A percentile compares a stretch with the other conserved stretches of the same genome.
Conservation (phyloP, 192 early-diverging fungal genomes). For the Lobosporangium transversale region DNA sequence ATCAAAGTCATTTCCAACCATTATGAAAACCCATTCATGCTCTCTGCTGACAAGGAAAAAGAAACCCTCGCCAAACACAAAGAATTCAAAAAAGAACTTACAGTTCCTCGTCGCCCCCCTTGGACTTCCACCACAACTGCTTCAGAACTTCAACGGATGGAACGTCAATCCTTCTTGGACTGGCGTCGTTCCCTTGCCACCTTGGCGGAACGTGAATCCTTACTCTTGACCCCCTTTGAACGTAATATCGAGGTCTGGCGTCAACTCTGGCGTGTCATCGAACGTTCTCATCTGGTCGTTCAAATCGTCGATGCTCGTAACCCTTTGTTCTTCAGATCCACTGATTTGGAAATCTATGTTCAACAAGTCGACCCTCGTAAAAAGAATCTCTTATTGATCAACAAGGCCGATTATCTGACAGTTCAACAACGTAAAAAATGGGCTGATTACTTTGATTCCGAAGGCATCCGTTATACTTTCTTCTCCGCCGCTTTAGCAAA, state of each 20-base stretch:
- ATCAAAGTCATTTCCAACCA: conserved; percentile 81
- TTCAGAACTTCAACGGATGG: conserved; percentile 79
- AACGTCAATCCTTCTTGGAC: conserved; percentile 88
- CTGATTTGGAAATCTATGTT: conserved; percentile 92
- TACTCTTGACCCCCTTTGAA: conserved; percentile 97
- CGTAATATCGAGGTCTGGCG: conserved; percentile 99
- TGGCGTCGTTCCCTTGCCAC: conserved; percentile 92
- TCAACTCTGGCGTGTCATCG: conserved; percentile 98
- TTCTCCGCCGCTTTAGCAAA: conserved; percentile 93
- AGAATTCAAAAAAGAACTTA: conserved; percentile 77
- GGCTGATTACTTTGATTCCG: conserved; percentile 89
- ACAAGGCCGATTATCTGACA: conserved; percentile 98
- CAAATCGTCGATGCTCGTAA: conserved; percentile 99
- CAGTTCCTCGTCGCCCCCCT: conserved; percentile 86
- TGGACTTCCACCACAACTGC: conserved; percentile 91
- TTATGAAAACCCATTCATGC: conserved; percentile 86
- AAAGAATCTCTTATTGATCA: conserved; percentile 90
- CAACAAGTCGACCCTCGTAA: conserved; percentile 88
- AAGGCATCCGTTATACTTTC: conserved; percentile 89
- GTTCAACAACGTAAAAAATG: conserved; percentile 84
- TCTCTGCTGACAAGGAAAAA: conserved; percentile 80
- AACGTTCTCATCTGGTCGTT: conserved; percentile 93
- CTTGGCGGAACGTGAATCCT: conserved; percentile 91
- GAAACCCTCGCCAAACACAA: conserved; percentile 80
- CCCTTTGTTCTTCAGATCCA: conserved; percentile 89